Percentiles rank a stretch among this genome's conserved stretches.
These are phyloP conservation scores for Suillus lakei DNA, from an alignment of 768 basidiomycete species.

Conservation along the genomic window DNA sequence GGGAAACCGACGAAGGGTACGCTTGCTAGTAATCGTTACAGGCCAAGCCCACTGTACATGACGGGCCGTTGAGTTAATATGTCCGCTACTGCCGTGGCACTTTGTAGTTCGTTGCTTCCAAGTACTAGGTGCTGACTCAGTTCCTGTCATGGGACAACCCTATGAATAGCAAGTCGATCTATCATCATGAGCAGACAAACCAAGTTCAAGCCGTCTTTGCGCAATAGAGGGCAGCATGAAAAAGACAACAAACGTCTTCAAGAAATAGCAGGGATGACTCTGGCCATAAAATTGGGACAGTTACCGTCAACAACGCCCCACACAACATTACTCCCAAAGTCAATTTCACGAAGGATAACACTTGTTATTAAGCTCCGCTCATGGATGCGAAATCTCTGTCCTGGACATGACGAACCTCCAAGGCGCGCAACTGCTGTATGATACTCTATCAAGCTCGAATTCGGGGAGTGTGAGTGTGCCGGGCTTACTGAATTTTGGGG, in stretches of 20 bases:
- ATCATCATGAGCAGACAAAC: conserved; percentile 3
- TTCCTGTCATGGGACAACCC: too few species aligned
- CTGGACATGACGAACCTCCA: conserved; percentile 53
- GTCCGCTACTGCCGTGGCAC: too few species aligned
- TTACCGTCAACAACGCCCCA: background rate
- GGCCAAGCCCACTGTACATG: too few species aligned
- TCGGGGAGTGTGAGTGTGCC: conserved; percentile 30
- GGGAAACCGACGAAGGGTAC: too few species aligned
- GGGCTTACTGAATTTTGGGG: conserved; percentile 73
- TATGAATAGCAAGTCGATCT: too few species aligned
- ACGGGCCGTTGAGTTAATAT: too few species aligned
- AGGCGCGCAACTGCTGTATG: conserved; percentile 49
- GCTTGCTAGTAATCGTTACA: too few species aligned
- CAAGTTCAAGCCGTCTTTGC: conserved; percentile 2
- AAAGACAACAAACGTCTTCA: too few species aligned
- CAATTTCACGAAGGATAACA: conserved; percentile 34
- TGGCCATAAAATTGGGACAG: too few species aligned
- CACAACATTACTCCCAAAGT: conserved; percentile 32
- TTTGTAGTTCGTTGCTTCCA: too few species aligned
- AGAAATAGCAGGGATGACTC: background rate
- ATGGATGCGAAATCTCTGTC: conserved; percentile 18
- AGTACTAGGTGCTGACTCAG: too few species aligned
- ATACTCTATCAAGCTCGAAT: conserved; percentile 12
- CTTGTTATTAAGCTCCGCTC: conserved; percentile 33
- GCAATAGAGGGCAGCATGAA: too few species aligned